These are phyloP conservation scores for Calvatia gigantea DNA, from an alignment of 768 basidiomycete genomes.

Conservation along the genomic window DNA sequence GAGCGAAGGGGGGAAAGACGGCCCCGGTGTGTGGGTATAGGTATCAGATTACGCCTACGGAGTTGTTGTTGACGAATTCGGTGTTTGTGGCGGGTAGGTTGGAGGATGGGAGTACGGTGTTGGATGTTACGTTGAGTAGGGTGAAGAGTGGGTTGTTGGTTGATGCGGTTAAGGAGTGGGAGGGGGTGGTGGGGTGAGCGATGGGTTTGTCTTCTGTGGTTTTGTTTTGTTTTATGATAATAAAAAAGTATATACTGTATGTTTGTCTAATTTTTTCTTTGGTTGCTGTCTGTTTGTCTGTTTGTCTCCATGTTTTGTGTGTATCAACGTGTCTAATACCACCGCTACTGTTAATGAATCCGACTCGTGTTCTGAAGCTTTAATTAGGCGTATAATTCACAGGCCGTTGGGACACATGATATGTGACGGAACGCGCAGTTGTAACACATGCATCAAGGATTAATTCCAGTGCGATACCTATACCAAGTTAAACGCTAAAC, in stretches of 20 bases:
- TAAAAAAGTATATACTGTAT: too few species aligned
- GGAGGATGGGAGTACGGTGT: constrained; percentile 33
- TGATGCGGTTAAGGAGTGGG: constrained; percentile 23
- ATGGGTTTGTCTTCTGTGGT: too few species aligned
- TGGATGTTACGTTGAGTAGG: constrained; percentile 34
- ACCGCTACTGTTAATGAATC: too few species aligned
- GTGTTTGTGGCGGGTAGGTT: constrained; percentile 37
- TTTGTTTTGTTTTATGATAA: too few species aligned
- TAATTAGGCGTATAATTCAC: too few species aligned
- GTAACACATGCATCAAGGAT: background rate
- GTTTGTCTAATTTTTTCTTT: background rate
- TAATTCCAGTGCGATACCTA: too few species aligned
- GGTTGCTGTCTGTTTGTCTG: too few species aligned
- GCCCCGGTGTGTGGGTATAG: constrained; percentile 37
- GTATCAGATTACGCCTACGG: constrained; percentile 33
- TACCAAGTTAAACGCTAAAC: too few species aligned
- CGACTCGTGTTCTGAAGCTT: too few species aligned
- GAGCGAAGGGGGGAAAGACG: constrained; percentile 28
- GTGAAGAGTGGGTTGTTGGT: constrained; percentile 25
- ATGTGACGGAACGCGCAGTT: background rate
- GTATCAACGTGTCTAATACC: background rate
- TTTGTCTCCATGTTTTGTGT: background rate
- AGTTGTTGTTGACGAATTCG: constrained; percentile 30
- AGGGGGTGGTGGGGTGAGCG: background rate
- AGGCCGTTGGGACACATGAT: background rate